Evolutionary conservation across 352 stramenopile genomes (phyloP).

Genomic region (Phytopythium sindhum): DNA sequence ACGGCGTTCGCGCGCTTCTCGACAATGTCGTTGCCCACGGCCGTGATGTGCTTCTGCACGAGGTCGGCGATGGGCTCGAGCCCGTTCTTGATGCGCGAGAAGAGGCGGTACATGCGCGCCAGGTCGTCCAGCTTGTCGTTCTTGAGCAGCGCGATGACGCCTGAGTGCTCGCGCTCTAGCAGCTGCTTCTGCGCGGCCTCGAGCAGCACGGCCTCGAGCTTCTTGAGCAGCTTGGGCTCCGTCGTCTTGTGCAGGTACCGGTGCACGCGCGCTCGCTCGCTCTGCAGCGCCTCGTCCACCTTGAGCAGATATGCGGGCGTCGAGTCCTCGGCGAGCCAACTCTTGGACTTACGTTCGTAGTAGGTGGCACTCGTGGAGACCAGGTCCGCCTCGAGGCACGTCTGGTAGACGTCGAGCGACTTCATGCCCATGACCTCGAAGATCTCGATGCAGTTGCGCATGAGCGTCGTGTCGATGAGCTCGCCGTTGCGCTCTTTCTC

Average conservation of each 20-base stretch:
- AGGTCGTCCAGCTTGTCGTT: conserved; percentile 98
- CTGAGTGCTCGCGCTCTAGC: conserved; percentile 97
- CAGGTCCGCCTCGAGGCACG: conserved; percentile 93
- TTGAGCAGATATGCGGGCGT: conserved; percentile 98
- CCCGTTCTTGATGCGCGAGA: conserved; percentile 94
- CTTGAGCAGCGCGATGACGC: conserved; percentile 93
- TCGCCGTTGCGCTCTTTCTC: conserved; percentile 97
- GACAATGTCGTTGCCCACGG: conserved; percentile 86
- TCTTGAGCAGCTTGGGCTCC: conserved; percentile 94
- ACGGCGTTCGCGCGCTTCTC: conserved; percentile 80
- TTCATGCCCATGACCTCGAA: conserved; percentile 98
- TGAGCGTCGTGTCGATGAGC: conserved; percentile 96
- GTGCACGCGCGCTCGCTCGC: conserved; percentile 84
- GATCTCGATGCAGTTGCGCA: conserved; percentile 97
- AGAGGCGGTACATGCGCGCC: conserved; percentile 97
- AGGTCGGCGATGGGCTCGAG: conserved; percentile 96
- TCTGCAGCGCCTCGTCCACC: conserved; percentile 80
- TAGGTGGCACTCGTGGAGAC: conserved; percentile 91
- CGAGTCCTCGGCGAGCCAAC: conserved; percentile 97
- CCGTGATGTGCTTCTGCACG: conserved; percentile 95
- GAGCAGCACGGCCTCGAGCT: conserved; percentile 93
- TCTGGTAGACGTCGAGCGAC: conserved; percentile 95
- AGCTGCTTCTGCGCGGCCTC: conserved; percentile 94
- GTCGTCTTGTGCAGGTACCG: conserved; percentile 97
- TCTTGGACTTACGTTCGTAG: conserved; percentile 96